Evolutionary conservation across 2,329 filamentous ascomycete species (phyloP), one percentile per base, ranked within the genome.

Genomic region (Rasamsonia emersonii): DNA sequence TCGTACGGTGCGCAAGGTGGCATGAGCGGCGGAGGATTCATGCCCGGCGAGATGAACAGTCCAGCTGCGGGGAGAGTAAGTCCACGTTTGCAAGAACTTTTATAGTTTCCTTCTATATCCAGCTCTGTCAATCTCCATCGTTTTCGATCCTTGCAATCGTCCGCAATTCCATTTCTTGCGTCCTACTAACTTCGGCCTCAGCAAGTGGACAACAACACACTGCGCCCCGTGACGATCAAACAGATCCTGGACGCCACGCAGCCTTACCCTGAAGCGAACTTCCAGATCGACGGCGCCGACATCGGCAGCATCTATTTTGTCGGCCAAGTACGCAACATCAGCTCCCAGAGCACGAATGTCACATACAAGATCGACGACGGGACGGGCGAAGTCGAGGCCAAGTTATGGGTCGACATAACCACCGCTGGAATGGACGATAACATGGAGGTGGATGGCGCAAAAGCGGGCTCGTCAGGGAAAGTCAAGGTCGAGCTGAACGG

Each of bases 291-390:
- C 62, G 80, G 77, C 43, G 62, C 70, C 28, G 73, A 81, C 42
- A 68, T 88, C 39, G 79, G 78, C 24, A 73, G 89, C 65, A 67
- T 93, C 40, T 89, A 83, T 18, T 80, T 96, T 45, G 77, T 98
- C 39, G 91, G 85, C 32, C 89, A 95, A 68, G 79, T 98, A 48
- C 85, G 86, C 56, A 79, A 79, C 61, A 78, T 95, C 61, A 82
- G 77, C 53, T 73, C 75, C n/a, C 86, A 93, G 64, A 75, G 81
- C 24, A 95, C 89, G 45, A 93, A 94, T 64, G 78, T 86, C 45
- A 94, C 85, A 27, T 93, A 93, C 71, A 83, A 80, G 51, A 68
- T 98, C 49, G 91, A 98, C 62, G 91, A 98, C 61, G 91, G 91
- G 56, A 98, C 93, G 1, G 88, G 86, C 38, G 71, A 79, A 40